phyloP scores from a whole-genome alignment of 2,329 filamentous ascomycete genomes.

The Claviceps citrina region DNA sequence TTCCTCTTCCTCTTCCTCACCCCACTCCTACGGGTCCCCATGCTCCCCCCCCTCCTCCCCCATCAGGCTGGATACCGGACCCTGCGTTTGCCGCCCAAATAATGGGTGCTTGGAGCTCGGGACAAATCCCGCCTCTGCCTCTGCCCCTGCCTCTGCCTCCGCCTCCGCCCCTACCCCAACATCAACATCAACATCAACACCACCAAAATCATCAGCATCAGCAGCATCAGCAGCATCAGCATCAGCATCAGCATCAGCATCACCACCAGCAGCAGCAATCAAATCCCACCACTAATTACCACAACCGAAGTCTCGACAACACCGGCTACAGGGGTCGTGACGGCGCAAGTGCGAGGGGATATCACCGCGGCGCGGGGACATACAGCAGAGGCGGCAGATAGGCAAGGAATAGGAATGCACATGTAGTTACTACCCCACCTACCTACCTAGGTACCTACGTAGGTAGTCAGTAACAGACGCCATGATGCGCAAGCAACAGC shows the following conservation, averaged over 20 bases:
- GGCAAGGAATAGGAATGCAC: not conserved
- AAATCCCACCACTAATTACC: slow-evolving; percentile 3
- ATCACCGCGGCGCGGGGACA: slow-evolving; percentile 1
- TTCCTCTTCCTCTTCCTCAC: slow-evolving; percentile 6
- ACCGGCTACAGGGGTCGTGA: slow-evolving; percentile 12
- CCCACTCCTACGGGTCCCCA: not conserved
- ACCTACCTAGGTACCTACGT: no score
- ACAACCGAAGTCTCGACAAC: slow-evolving; percentile 18
- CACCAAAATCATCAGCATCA: no score
- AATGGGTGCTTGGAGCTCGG: slow-evolving; percentile 14
- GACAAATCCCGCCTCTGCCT: slow-evolving; percentile 11
- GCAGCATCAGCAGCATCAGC: no score
- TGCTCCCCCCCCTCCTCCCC: not conserved
- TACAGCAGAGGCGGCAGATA: slow-evolving; percentile 2
- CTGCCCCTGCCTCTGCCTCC: slow-evolving; percentile 5
- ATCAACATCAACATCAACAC: slow-evolving; percentile 2
- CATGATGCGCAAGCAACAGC: no score
- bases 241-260: no score
- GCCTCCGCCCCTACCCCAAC: no score
- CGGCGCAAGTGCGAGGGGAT: slow-evolving; percentile 7
- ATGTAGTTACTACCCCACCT: no score
- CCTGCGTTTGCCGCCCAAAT: slow-evolving; percentile 14
- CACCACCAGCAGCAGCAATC: not conserved
- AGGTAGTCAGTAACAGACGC: no score
- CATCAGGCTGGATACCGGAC: slow-evolving; percentile 16